phyloP scores from a whole-genome alignment of 805 yeast genomes.

The Saturnispora bothae region DNA sequence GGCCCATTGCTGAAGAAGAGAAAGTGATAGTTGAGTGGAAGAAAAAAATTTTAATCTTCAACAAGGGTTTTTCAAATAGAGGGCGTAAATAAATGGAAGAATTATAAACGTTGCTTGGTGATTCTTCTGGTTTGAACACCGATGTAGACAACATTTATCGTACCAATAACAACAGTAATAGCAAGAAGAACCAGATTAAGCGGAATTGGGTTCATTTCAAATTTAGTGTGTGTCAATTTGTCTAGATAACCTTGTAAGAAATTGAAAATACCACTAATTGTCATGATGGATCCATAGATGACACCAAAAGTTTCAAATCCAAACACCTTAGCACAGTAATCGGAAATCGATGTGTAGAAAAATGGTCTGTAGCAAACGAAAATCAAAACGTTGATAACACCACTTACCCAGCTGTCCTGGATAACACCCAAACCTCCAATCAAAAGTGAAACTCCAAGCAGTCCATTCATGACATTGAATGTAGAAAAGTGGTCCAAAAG shows the following conservation, averaged over 20 bases:
- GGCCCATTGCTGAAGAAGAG: conserved; percentile 21
- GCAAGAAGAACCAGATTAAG: conserved; percentile 32
- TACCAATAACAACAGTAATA: conserved; percentile 35
- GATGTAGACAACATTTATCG: conserved; percentile 32
- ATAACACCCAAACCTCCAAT: conserved; percentile 42
- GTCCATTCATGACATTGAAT: conserved; percentile 30
- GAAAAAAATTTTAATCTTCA: conserved; percentile 1
- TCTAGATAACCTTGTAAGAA: conserved; percentile 39
- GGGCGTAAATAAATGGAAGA: neutral
- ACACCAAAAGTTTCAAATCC: conserved; percentile 54
- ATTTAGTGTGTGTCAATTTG: conserved; percentile 37
- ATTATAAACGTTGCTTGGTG: conserved; percentile 5
- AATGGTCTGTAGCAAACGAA: conserved; percentile 48
- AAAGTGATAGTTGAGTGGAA: neutral
- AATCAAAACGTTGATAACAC: conserved; percentile 34
- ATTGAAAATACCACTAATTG: conserved; percentile 42
- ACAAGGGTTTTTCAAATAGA: neutral
- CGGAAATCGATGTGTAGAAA: conserved; percentile 47
- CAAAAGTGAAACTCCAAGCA: conserved; percentile 32
- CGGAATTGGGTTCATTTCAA: conserved; percentile 47
- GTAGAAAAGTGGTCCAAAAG: conserved; percentile 41
- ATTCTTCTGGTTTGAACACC: conserved; percentile 20
- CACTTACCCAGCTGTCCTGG: conserved; percentile 29
- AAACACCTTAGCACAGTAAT: conserved; percentile 52
- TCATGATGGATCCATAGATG: conserved; percentile 46